phyloP scores from a whole-genome alignment of 1,284 basidiomycete species.

The Fereydounia khargensis region DNA sequence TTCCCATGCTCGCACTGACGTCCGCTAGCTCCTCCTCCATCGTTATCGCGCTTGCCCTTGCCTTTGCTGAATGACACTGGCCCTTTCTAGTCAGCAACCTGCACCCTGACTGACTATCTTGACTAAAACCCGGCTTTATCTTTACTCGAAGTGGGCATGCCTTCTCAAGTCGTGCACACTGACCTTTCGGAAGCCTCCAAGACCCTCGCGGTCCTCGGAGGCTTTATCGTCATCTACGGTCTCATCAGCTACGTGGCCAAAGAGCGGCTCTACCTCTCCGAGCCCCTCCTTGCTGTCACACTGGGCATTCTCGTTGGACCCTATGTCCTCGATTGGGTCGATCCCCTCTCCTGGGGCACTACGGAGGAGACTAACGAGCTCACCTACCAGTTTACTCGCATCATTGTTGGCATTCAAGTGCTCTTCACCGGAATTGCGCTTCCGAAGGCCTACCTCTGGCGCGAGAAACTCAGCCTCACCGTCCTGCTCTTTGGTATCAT shows the following conservation, averaged over 20 bases:
- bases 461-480: constrained; percentile 49
- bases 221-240: constrained; percentile 55
- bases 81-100: too few species aligned
- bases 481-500: constrained; percentile 58
- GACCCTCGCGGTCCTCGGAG: constrained; percentile 46
- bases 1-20: too few species aligned
- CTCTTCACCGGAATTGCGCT: constrained; percentile 59
- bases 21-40: too few species aligned
- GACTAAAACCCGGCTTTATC: too few species aligned
- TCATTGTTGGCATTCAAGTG: constrained; percentile 56
- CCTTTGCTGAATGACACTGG: too few species aligned
- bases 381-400: constrained; percentile 58
- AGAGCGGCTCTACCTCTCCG: constrained; percentile 51
- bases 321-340: constrained; percentile 52
- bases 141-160: too few species aligned
- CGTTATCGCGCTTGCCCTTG: too few species aligned
- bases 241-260: constrained; percentile 51
- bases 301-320: constrained; percentile 52
- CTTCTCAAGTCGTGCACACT: too few species aligned
- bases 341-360: constrained; percentile 45
- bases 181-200: constrained; percentile 50
- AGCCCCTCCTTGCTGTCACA: constrained; percentile 51
- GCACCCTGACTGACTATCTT: too few species aligned
- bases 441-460: constrained; percentile 54
- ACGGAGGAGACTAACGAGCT: constrained; percentile 43